These are phyloP conservation scores for Takashimella tepidaria DNA, from an alignment of 1,284 basidiomycete genomes.

Conservation along the genomic window DNA sequence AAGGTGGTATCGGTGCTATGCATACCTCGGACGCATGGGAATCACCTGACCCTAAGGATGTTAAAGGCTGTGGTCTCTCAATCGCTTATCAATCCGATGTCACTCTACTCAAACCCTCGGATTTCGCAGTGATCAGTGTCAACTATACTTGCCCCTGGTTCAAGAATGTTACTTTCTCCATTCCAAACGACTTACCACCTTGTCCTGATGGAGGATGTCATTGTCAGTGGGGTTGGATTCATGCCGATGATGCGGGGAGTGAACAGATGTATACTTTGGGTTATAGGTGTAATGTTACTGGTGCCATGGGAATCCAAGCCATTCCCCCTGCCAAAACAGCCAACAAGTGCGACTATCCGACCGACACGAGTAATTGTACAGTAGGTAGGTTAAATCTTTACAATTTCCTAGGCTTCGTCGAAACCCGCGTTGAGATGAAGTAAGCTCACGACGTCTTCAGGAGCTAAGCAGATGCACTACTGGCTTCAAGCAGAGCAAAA, in stretches of 20 bases:
- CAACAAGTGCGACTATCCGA: constrained; percentile 10
- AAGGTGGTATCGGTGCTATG: constrained; percentile 36
- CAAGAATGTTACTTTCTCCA: constrained; percentile 37
- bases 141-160: constrained; percentile 39
- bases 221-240: constrained; percentile 42
- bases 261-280: constrained; percentile 37
- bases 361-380: constrained; percentile 23
- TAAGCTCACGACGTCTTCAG: too few relatives aligned
- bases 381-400: too few relatives aligned
- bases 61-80: constrained; percentile 35
- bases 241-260: constrained; percentile 28
- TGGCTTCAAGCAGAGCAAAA: constrained; percentile 39
- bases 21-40: constrained; percentile 36
- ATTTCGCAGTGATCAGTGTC: constrained; percentile 35
- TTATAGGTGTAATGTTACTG: constrained; percentile 42
- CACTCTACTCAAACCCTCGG: constrained; percentile 28
- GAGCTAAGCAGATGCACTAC: constrained; percentile 41
- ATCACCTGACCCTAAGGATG: constrained; percentile 27
- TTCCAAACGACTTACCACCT: constrained; percentile 36
- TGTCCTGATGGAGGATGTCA: constrained; percentile 41
- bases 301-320: constrained; percentile 27
- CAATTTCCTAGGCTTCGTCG: too few relatives aligned
- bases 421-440: too few relatives aligned
- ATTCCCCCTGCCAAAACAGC: constrained; percentile 35
- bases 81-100: constrained; percentile 37